Percentiles rank a stretch among this genome's conserved stretches.
phyloP scores from a whole-genome alignment of 1,284 basidiomycete genomes.

The Neotropicomus parvogracilis region DNA sequence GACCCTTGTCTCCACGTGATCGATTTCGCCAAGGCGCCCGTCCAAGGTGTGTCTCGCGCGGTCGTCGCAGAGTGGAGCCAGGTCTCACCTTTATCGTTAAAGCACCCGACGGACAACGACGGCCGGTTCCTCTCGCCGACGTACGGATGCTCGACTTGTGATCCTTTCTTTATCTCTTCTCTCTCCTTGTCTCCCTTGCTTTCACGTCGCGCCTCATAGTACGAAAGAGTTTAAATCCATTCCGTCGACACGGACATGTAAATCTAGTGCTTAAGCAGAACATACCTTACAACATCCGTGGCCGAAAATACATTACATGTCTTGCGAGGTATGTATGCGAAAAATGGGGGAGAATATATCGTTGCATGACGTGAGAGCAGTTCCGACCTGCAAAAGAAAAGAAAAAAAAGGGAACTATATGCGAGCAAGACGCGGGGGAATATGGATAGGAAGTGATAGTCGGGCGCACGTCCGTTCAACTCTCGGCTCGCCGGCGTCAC shows the following conservation, averaged over 20 bases:
- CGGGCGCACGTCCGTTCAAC: too few species aligned
- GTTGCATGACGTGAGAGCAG: slow-evolving; percentile 14
- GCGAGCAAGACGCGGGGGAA: too few species aligned
- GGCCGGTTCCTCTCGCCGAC: slow-evolving; percentile 31
- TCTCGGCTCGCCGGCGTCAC: too few species aligned
- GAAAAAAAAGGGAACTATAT: slow-evolving; percentile 12
- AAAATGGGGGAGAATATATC: slow-evolving; percentile 12
- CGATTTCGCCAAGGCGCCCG: slow-evolving; percentile 39
- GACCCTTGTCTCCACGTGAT: slow-evolving; percentile 33
- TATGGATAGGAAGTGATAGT: too few species aligned
- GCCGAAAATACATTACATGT: slow-evolving; percentile 26
- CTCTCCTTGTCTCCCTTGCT: slow-evolving; percentile 1
- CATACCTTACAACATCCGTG: slow-evolving; percentile 21
- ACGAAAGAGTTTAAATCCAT: neutral
- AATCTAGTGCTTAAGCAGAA: slow-evolving; percentile 15
- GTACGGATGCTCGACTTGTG: slow-evolving; percentile 33
- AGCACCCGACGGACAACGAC: slow-evolving; percentile 31
- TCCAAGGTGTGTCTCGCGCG: slow-evolving; percentile 31
- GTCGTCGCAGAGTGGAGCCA: neutral
- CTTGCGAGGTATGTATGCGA: slow-evolving; percentile 24
- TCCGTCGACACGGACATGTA: slow-evolving; percentile 10
- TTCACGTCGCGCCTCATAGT: neutral
- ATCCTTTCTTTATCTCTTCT: slow-evolving; percentile 3
- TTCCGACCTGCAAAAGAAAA: slow-evolving; percentile 13
- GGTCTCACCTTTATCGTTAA: neutral